Base-by-base conservation (phyloP, 305 asterid species). In the Solanum hybrid region DNA sequence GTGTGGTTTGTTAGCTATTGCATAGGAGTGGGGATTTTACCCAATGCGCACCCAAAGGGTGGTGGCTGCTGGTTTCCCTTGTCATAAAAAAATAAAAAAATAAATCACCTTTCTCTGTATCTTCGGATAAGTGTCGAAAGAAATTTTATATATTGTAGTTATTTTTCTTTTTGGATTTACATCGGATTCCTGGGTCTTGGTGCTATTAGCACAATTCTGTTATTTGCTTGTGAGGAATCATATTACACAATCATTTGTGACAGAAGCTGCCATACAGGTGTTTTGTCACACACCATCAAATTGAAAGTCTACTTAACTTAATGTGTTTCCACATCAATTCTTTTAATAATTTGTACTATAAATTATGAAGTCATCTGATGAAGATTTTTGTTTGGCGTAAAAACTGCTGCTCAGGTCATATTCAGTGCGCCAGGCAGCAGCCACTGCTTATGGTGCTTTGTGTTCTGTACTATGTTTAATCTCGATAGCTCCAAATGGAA, bases 381-480 rank as follows among this genome's bases (percentile, higher is more conserved):
- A 60, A 6, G 4, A 34, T 88, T 35, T 42, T 66, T 73, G 71
- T 78, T 92, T 90, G 85, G 37, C 75, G 88, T 79, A 64, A 76
- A 81, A 72, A 87, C 81, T 92, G 93, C 90, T 89, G 86, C 79
- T 31, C 91, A 98, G 99, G 93, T 96, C 95, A 89, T 96, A 92
- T 91, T 92, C 94, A 69, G 98, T 98, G 91, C 96, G 99, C 56
- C 98, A 93, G 92, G 97, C 98, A 84, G 98, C 99, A 73, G 98
- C 98, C 89, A 94, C 94, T 86, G 98, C 98, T 64, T 96, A 96
- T 92, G 99, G 99, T 78, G 99, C 99, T 85, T 91, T 98, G 89
- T 94, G 98, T 92, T 93, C 99, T 72, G 94, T 93, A 20, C 88
- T 96, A 86, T 94, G 98, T 91, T 94, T 98, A 82, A 91, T 94